Conservation (phyloP, 2,329 filamentous ascomycete genomes). For the Nemania sp. region DNA sequence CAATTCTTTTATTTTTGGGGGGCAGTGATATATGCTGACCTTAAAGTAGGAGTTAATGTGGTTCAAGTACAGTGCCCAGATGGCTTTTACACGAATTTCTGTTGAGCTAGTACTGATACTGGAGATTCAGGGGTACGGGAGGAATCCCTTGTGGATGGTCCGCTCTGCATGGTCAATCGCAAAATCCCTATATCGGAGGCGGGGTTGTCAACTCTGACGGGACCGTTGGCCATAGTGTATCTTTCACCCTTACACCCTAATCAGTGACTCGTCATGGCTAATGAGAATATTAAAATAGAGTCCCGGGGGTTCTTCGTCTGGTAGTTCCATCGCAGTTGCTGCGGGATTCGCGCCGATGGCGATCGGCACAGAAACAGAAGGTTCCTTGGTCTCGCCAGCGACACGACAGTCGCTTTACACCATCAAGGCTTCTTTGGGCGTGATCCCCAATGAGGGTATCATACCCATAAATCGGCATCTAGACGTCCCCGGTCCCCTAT, state of each 20-base stretch:
- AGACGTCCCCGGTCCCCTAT: background rate
- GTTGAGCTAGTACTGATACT: background rate
- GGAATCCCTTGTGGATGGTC: conserved; percentile 4
- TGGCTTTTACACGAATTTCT: background rate
- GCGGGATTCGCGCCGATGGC: conserved; percentile 5
- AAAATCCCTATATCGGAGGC: conserved; percentile 2
- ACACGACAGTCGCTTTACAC: conserved; percentile 3
- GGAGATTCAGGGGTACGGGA: background rate
- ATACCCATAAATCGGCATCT: background rate
- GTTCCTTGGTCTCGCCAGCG: conserved; percentile 3
- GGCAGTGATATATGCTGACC: background rate
- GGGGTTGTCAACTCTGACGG: background rate
- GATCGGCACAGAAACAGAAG: conserved; percentile 5
- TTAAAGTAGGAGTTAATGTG: background rate
- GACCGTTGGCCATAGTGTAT: background rate
- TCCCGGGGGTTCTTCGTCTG: background rate
- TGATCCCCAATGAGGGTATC: background rate
- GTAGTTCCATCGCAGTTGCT: conserved; percentile 5
- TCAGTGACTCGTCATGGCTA: background rate
- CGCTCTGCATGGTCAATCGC: conserved; percentile 2
- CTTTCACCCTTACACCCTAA: background rate
- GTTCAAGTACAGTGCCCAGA: conserved; percentile 6
- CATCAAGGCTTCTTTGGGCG: background rate
- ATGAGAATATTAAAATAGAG: conserved; percentile 4
- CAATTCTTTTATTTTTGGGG: no score